Evolutionary conservation across 192 early-diverging fungal genomes (phyloP).

Genomic region (Allomyces arbusculus): DNA sequence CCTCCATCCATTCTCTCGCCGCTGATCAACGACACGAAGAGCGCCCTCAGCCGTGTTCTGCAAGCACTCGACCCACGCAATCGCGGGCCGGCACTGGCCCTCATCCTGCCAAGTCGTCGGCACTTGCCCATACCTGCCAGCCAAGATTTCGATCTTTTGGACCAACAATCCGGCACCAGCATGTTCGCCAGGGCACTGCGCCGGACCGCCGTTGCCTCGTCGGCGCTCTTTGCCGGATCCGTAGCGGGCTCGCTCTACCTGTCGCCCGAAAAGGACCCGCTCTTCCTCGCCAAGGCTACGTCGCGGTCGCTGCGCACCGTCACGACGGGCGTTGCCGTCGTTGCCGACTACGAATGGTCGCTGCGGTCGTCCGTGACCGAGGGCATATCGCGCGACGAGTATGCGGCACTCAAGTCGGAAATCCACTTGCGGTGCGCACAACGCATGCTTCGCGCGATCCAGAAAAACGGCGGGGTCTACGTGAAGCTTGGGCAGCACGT

Average conservation of each 20-base stretch:
- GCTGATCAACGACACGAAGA: no score
- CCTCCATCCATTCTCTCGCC: no score
- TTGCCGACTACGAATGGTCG: conserved; percentile 32
- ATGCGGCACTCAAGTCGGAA: conserved; percentile 15
- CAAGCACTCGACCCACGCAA: no score
- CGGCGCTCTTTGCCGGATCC: background rate
- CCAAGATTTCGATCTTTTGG: no score
- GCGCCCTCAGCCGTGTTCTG: no score
- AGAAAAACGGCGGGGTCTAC: conserved; percentile 58
- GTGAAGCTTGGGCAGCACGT: conserved; percentile 81
- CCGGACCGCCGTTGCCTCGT: background rate
- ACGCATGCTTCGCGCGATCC: conserved; percentile 32
- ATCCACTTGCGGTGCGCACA: conserved; percentile 52
- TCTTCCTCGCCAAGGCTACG: conserved; percentile 6
- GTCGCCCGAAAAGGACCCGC: background rate
- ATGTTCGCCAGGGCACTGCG: background rate
- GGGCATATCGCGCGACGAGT: conserved; percentile 7
- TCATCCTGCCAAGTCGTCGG: no score
- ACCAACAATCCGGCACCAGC: no score
- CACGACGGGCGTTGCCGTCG: conserved; percentile 17
- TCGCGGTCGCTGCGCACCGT: conserved; percentile 20
- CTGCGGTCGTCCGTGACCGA: conserved; percentile 8
- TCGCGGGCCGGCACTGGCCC: no score
- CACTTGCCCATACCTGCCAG: no score
- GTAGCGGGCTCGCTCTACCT: background rate